Percentiles rank a stretch among this genome's conserved stretches.
Conservation (phyloP, 345 rosid species). For the Eutrema japonicum region DNA sequence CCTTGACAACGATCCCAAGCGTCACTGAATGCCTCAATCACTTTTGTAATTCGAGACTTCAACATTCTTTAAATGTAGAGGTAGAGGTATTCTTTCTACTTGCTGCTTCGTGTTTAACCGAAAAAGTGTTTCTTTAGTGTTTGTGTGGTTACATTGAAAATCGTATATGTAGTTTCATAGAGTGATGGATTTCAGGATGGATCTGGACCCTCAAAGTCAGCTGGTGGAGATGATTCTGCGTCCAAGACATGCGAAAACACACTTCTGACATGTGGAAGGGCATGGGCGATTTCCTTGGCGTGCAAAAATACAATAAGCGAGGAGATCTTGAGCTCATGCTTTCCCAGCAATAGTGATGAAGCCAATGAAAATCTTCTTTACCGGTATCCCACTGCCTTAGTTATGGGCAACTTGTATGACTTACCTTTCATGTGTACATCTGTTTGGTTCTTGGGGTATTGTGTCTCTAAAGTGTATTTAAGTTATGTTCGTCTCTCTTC, state of each 20-base stretch:
- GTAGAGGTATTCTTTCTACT: conserved; percentile 50
- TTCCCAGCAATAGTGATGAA: conserved; percentile 42
- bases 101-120: background rate
- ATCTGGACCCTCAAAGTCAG: conserved; percentile 50
- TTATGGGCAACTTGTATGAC: background rate
- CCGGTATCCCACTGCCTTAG: conserved; percentile 43
- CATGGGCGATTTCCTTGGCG: conserved; percentile 71
- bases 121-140: background rate
- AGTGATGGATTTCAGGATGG: conserved; percentile 51
- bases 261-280: conserved; percentile 66
- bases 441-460: background rate
- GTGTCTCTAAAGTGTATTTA: conserved; percentile 10
- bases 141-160: background rate
- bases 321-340: conserved; percentile 58
- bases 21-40: conserved; percentile 66
- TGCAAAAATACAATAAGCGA: conserved; percentile 50
- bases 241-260: conserved; percentile 36
- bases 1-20: conserved; percentile 54
- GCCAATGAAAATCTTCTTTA: conserved; percentile 62
- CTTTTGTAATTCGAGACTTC: conserved; percentile 63
- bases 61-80: conserved; percentile 43
- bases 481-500: conserved; percentile 32
- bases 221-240: conserved; percentile 41
- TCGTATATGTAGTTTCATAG: conserved; percentile 1
- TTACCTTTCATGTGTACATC: background rate